Percentiles rank a stretch among this genome's conserved stretches.
phyloP scores from a whole-genome alignment of 1,139 yeast species.

The Pichia sp. region DNA sequence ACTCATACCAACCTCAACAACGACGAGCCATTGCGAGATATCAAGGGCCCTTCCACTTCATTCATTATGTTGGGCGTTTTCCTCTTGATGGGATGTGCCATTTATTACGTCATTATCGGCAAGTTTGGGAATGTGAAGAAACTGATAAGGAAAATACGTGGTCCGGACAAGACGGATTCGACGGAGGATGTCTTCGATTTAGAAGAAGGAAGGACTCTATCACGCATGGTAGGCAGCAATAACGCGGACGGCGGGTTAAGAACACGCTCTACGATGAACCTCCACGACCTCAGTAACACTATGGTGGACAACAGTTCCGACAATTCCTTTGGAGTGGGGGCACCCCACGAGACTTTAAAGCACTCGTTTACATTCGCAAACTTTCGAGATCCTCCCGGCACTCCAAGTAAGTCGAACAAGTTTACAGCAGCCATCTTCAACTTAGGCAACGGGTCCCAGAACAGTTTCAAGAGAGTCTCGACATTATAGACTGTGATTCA shows the following conservation, averaged over 20 bases:
- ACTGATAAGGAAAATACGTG: conserved; percentile 8
- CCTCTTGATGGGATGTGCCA: not conserved
- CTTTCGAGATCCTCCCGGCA: conserved; percentile 13
- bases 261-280: conserved; percentile 24
- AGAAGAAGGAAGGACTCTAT: conserved; percentile 22
- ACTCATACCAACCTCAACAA: not conserved
- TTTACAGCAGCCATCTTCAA: conserved; percentile 8
- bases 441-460: conserved; percentile 16
- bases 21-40: not conserved
- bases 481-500: not conserved
- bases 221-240: conserved; percentile 11
- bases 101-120: conserved; percentile 11
- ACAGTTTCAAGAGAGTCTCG: conserved; percentile 12
- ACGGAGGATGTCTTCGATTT: conserved; percentile 17
- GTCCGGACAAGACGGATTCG: conserved; percentile 9
- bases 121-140: conserved; percentile 17
- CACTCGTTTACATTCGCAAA: conserved; percentile 18
- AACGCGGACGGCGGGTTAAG: conserved; percentile 17
- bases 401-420: not conserved
- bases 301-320: not conserved
- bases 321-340: not conserved
- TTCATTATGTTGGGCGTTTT: conserved; percentile 2
- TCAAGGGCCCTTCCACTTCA: not conserved
- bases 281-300: conserved; percentile 17
- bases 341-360: conserved; percentile 9